Conservation (phyloP, 768 basidiomycete genomes). For the Phanerochaete carnosa region DNA sequence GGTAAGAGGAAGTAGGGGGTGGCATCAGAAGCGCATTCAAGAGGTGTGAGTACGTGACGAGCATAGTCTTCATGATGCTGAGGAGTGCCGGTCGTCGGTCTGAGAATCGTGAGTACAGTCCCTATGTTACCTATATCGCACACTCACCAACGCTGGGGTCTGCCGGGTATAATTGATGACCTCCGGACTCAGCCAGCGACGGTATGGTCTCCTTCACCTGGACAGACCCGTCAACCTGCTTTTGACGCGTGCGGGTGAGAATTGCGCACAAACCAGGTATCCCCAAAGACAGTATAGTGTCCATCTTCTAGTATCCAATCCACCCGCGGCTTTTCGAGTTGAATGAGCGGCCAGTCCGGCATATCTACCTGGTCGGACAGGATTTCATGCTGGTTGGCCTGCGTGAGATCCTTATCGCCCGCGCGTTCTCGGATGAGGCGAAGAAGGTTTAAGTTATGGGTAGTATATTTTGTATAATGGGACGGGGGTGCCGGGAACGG, state of each 20-base stretch:
- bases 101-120: constrained; percentile 24
- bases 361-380: constrained; percentile 70
- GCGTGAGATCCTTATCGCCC: constrained; percentile 34
- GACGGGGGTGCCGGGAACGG: constrained; percentile 90
- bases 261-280: constrained; percentile 79
- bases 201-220: constrained; percentile 84
- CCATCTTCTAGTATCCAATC: constrained; percentile 91
- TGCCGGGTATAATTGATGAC: constrained; percentile 74
- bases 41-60: constrained; percentile 76
- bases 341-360: constrained; percentile 72
- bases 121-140: not conserved
- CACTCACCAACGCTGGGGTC: constrained; percentile 65
- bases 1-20: constrained; percentile 48
- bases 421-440: constrained; percentile 55
- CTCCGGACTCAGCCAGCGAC: constrained; percentile 77
- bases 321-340: constrained; percentile 81
- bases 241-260: not conserved
- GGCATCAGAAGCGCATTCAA: constrained; percentile 62
- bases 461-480: constrained; percentile 75
- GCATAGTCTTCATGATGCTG: constrained; percentile 69
- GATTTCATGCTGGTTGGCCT: constrained; percentile 54
- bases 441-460: constrained; percentile 70
- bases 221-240: not conserved
- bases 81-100: constrained; percentile 77
- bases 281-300: constrained; percentile 81